Base-by-base conservation (phyloP, 805 yeast species). In the Schizosaccharomyces cryophilus region DNA sequence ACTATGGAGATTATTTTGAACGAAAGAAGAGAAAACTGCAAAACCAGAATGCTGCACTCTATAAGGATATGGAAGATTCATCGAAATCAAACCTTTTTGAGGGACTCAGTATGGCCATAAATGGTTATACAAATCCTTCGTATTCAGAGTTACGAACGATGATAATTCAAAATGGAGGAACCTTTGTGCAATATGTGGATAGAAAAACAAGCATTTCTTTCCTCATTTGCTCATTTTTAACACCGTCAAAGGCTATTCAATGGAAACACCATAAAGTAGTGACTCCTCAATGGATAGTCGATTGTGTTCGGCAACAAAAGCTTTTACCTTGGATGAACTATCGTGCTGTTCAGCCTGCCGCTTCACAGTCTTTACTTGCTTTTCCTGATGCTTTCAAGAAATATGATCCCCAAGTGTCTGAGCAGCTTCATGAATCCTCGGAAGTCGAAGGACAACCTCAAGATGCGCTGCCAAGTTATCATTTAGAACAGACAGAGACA, bases 121-220 rank as follows among this genome's bases (percentile, higher is more conserved):
- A 88, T 67, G 98, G 98, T 0, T 81, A 84, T 66, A 90, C 97
- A 0, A 72, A 71, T 2, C 97, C 97, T 0, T 80, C 89, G n/a
- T 77, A 87, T 17, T 72, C 78, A 54, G 83, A 80, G 63, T 72
- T 93, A 38, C 90, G 85, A 66, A 77, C 82, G 61, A 66, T 87
- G 65, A 81, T 90, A 1, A 79, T 85, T 1, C 65, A 80, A 9
- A 78, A 89, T 70, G 96, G 97, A 0, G 98, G 98, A 0, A 75
- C 73, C 60, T 86, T 85, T 64, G 67, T 83, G 26, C 84, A 83
- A 64, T 82, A 80, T 70, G 70, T 90, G 54, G 75, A 80, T 4
- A 81, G 83, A 4, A 89, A 89, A 68, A 77, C 84, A 3, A 74
- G 77, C 11, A 93, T 83, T 0, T 85, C 96, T 0, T 97, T 93